Evolutionary conservation across 75 land plant species (phyloP), one percentile per base, ranked within the genome.

Genomic region (Picea sitchensis): DNA sequence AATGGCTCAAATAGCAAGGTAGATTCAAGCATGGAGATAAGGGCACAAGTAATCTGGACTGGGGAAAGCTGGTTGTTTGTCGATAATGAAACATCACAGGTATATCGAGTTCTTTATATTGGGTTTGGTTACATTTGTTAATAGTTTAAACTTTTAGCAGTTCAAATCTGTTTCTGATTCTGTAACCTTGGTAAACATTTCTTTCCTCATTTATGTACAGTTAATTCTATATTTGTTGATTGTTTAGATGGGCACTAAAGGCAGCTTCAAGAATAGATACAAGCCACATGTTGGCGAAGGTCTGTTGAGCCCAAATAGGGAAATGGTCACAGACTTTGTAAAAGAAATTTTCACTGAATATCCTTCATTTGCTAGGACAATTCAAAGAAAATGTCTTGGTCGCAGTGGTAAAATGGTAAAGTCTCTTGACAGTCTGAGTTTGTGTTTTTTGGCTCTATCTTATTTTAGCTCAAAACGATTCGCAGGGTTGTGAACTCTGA

Each of bases 281-380:
- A 81, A 41, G 56, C 82, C 82, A 75, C 76, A 81, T 65, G 68
- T 81, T 75, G 82, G 82, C 5, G 82, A 81, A 63, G 82, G 82
- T n/a, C 62, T 81, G 64, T 58, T 81, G 77, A 81, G 82, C 56
- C 78, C 82, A 26, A 81, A 81, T 59, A 81, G 82, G 36, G 51
- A 62, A 65, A 20, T 81, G 26, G 82, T 79, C 30, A 65, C 80
- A 44, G 78, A 78, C 38, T 73, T 75, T 41, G 81, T 61, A 41
- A 82, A 36, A 74, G 76, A 78, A 13, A 32, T 77, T 41, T 68
- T 58, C 41, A 82, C 83, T 3, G 81, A 77, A 63, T 21, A 77
- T 15, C 83, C 83, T 57, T 82, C 83, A n/a, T 82, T 82, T 82
- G 83, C 74, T 12, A 82, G 83, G 83, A 51, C 83, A 51, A 77